Percentiles rank a stretch among this genome's conserved stretches.
These are phyloP conservation scores for Anthoceros angustus DNA, from an alignment of 225 moss, liverwort and hornwort genomes.

Conservation along the genomic window DNA sequence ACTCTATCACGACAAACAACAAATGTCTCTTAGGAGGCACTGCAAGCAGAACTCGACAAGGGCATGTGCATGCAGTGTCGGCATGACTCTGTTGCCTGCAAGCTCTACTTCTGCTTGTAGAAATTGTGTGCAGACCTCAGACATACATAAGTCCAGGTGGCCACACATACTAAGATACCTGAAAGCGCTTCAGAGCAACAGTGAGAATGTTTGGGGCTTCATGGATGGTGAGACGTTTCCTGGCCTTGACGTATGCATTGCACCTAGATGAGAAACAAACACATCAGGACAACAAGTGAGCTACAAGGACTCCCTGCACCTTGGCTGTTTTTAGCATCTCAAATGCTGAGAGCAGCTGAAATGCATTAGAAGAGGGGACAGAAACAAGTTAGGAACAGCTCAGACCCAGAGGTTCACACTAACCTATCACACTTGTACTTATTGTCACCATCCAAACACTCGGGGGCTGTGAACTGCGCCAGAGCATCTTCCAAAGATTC, in stretches of 20 bases:
- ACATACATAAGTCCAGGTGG: background rate
- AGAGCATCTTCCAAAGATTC: conserved; percentile 80
- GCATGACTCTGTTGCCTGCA: background rate
- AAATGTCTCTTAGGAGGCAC: background rate
- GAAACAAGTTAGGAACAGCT: background rate
- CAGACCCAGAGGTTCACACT: background rate
- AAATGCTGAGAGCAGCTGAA: too few species aligned
- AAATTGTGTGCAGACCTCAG: background rate
- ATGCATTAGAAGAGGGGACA: too few species aligned
- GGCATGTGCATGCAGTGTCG: too few species aligned
- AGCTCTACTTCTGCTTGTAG: background rate
- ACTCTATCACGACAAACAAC: conserved; percentile 23
- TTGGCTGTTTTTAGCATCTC: too few species aligned
- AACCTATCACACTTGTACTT: conserved; percentile 89
- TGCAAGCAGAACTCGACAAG: background rate
- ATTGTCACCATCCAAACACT: conserved; percentile 87
- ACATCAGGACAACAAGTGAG: background rate
- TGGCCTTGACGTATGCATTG: conserved; percentile 66
- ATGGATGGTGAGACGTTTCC: conserved; percentile 74
- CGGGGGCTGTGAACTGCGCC: conserved; percentile 66
- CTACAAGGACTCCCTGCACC: background rate
- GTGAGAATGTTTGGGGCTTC: conserved; percentile 85
- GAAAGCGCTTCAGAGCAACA: conserved; percentile 77
- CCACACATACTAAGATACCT: conserved; percentile 21
- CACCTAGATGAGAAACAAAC: conserved; percentile 29